A percentile compares a stretch with the other conserved stretches of the same genome.
These are phyloP conservation scores for Arthrobotrys megalospora DNA, from an alignment of 2,329 filamentous ascomycete species.

Conservation along the genomic window DNA sequence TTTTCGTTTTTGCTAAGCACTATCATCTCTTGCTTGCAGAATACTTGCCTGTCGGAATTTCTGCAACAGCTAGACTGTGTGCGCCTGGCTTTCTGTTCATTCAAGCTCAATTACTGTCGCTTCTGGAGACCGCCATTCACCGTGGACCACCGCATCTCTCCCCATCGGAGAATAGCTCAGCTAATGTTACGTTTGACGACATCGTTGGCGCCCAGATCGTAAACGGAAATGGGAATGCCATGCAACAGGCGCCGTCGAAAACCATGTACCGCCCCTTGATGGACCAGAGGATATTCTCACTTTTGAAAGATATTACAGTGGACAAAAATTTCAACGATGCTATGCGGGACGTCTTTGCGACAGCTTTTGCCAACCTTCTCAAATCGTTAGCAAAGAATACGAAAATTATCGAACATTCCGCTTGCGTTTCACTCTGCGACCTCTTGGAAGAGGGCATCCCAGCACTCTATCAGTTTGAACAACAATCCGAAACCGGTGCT, in stretches of 20 bases:
- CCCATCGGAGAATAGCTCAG: constrained; percentile 68
- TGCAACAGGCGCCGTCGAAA: constrained; percentile 67
- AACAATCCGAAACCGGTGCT: constrained; percentile 58
- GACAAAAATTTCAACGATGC: constrained; percentile 64
- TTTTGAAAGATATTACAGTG: constrained; percentile 83
- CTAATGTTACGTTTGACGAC: constrained; percentile 77
- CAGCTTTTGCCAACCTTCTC: constrained; percentile 80
- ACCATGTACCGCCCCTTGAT: constrained; percentile 83
- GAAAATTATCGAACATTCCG: constrained; percentile 84
- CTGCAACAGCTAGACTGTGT: constrained; percentile 69
- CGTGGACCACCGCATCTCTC: constrained; percentile 73
- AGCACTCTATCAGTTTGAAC: constrained; percentile 72
- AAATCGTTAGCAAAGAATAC: constrained; percentile 82
- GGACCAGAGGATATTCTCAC: constrained; percentile 89
- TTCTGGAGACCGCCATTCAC: constrained; percentile 87
- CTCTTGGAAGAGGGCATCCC: constrained; percentile 86
- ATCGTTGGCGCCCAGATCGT: constrained; percentile 67
- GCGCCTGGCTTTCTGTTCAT: constrained; percentile 84
- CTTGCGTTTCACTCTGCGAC: constrained; percentile 91
- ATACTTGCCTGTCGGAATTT: constrained; percentile 72
- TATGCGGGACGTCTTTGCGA: constrained; percentile 79
- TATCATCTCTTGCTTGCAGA: constrained; percentile 85
- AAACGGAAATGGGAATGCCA: constrained; percentile 69
- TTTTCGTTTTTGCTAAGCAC: constrained; percentile 92
- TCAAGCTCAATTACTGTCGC: constrained; percentile 83